Percentiles rank a stretch among this genome's conserved stretches.
phyloP scores from a whole-genome alignment of 2,329 filamentous ascomycete genomes.

The Talaromyces sp. region DNA sequence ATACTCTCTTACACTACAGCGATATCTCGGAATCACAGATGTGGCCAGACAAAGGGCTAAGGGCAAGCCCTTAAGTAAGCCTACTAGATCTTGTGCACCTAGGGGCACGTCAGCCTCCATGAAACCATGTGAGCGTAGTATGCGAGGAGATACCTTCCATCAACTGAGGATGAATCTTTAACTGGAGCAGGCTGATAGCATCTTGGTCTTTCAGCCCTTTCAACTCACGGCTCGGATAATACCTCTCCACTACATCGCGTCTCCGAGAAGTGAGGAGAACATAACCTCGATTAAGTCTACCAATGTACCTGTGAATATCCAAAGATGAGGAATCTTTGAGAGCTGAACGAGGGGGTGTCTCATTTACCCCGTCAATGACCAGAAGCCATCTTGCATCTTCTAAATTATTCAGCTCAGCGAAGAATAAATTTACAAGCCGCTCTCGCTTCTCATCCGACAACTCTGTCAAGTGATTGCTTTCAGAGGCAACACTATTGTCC shows the following conservation, averaged over 20 bases:
- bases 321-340: not conserved
- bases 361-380: not conserved
- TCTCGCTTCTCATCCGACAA: not conserved
- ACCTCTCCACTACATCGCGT: not conserved
- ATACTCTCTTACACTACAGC: not conserved
- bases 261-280: slow-evolving; percentile 2
- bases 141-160: not conserved
- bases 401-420: not conserved
- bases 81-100: not conserved
- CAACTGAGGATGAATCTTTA: not conserved
- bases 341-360: not conserved
- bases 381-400: not conserved
- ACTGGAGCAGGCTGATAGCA: not conserved
- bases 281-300: not conserved
- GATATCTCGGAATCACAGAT: not conserved
- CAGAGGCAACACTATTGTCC: not conserved
- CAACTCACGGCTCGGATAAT: not conserved
- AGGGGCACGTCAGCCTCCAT: not conserved
- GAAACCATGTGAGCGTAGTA: not conserved
- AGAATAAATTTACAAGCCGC: not conserved
- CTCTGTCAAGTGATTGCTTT: not conserved
- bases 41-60: not conserved
- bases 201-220: not conserved
- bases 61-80: not conserved
- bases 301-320: not conserved